Evolutionary conservation across 257 asterid species (phyloP).

Genomic region (Nemophila menziesii): DNA sequence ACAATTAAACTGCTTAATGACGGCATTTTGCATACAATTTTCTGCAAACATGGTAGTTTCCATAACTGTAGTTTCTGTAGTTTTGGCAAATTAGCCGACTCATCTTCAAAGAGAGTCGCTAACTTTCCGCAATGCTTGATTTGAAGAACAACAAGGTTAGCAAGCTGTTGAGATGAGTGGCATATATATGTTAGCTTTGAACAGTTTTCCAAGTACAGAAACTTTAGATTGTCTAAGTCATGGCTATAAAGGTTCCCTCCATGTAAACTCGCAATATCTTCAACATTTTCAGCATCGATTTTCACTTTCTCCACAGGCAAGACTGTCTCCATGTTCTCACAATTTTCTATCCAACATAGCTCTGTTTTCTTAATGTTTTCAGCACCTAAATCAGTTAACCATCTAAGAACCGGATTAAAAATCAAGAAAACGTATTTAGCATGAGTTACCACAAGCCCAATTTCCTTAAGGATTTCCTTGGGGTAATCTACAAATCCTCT

Average conservation of each 20-base stretch:
- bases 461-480: conserved; percentile 10
- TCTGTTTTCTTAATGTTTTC: conserved; percentile 11
- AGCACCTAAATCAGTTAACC: conserved; percentile 12
- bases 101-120: conserved; percentile 10
- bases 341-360: conserved; percentile 37
- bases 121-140: conserved; percentile 23
- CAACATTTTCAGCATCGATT: background rate
- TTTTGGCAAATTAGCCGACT: conserved; percentile 9
- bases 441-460: conserved; percentile 8
- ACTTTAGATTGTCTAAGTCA: conserved; percentile 17
- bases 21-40: conserved; percentile 7
- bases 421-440: conserved; percentile 16
- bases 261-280: conserved; percentile 7
- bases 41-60: conserved; percentile 19
- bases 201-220: conserved; percentile 29
- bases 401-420: conserved; percentile 13
- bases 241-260: background rate
- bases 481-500: conserved; percentile 22
- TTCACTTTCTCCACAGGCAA: conserved; percentile 7
- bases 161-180: conserved; percentile 13
- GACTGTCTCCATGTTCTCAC: conserved; percentile 21
- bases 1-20: conserved; percentile 13
- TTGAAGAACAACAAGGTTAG: conserved; percentile 20
- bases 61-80: conserved; percentile 19
- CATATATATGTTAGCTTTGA: conserved; percentile 15